phyloP scores from a whole-genome alignment of 768 basidiomycete genomes.

The Amanita molliuscula region DNA sequence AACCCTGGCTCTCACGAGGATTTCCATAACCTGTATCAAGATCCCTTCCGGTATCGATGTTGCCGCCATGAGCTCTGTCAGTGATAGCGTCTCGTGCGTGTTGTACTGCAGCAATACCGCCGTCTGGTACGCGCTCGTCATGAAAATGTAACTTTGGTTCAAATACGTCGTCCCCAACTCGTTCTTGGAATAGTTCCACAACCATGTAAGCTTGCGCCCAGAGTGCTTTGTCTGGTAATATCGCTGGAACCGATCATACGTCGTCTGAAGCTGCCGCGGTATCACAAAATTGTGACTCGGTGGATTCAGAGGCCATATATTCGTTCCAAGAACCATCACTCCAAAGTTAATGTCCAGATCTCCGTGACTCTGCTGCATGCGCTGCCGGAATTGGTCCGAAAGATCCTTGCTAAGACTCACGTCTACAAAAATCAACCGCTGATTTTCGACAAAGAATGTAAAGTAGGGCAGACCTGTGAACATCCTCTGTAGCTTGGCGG shows the following conservation, averaged over 20 bases:
- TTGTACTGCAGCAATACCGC: conserved; percentile 94
- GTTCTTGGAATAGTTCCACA: conserved; percentile 98
- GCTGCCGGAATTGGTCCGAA: conserved; percentile 89
- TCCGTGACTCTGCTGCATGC: conserved; percentile 78
- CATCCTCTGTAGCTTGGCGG: conserved; percentile 93
- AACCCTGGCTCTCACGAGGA: conserved; percentile 84
- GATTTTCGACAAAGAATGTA: background rate
- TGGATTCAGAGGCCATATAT: conserved; percentile 90
- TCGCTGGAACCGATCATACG: conserved; percentile 83
- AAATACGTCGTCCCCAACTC: conserved; percentile 91
- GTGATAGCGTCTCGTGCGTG: conserved; percentile 73
- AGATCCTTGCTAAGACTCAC: conserved; percentile 94
- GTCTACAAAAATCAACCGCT: conserved; percentile 34
- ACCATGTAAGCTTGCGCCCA: conserved; percentile 92
- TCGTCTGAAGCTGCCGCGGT: conserved; percentile 77
- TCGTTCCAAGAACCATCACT: conserved; percentile 89
- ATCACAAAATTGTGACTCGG: conserved; percentile 82
- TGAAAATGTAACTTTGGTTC: conserved; percentile 91
- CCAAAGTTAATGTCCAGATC: conserved; percentile 87
- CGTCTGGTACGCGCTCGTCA: conserved; percentile 93
- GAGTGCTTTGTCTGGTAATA: conserved; percentile 94
- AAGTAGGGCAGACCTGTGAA: conserved; percentile 57
- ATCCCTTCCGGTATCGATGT: conserved; percentile 77
- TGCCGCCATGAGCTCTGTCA: conserved; percentile 68
- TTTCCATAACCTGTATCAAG: conserved; percentile 57